These are phyloP conservation scores for Taiozyma onychis DNA, from an alignment of 1,139 yeast species.

Conservation along the genomic window DNA sequence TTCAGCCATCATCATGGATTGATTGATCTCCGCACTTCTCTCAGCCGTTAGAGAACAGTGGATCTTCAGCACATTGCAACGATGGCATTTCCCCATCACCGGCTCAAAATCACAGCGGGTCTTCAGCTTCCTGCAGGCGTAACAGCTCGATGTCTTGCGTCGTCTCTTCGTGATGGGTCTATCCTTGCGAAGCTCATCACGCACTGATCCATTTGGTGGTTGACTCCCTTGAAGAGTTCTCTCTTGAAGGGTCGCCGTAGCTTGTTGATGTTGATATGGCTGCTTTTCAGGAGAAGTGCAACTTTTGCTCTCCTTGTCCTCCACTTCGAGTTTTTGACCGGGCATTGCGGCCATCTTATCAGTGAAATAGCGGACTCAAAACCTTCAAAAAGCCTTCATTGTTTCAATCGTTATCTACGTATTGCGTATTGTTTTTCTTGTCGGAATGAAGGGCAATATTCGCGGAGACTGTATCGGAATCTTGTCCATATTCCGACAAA, in stretches of 20 bases:
- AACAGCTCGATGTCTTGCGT: conserved; percentile 43
- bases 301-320: not conserved
- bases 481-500: too few relatives aligned
- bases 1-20: conserved; percentile 10
- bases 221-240: not conserved
- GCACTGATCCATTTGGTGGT: not conserved
- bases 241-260: not conserved
- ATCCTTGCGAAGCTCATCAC: not conserved
- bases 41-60: conserved; percentile 40
- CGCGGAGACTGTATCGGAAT: too few relatives aligned
- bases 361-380: not conserved
- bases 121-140: conserved; percentile 45
- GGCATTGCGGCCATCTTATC: not conserved
- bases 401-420: not conserved
- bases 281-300: not conserved
- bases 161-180: conserved; percentile 28
- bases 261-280: not conserved
- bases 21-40: conserved; percentile 22
- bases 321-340: not conserved
- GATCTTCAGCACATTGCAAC: conserved; percentile 40
- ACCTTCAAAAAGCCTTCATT: too few relatives aligned
- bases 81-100: conserved; percentile 37
- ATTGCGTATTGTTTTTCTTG: not conserved
- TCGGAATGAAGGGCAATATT: too few relatives aligned
- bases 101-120: conserved; percentile 47